Evolutionary conservation across 2,329 filamentous ascomycete genomes (phyloP).

Genomic region (Cladosporium sp.): DNA sequence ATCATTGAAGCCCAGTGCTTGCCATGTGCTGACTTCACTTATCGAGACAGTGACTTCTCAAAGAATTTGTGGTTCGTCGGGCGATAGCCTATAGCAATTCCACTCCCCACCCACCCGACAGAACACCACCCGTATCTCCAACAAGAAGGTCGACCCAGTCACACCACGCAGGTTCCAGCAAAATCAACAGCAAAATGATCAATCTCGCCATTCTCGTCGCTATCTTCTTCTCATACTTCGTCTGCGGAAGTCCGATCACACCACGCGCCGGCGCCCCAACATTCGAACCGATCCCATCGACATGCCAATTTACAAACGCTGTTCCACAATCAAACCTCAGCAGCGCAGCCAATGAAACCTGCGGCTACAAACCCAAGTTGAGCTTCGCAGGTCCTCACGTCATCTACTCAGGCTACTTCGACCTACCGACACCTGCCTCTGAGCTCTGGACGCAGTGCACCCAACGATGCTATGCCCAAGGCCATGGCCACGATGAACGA

Average conservation of each 20-base stretch:
- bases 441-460: conserved; percentile 31
- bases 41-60: too few species aligned
- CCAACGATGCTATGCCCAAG: conserved; percentile 39
- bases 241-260: neutral
- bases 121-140: too few species aligned
- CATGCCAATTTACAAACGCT: conserved; percentile 33
- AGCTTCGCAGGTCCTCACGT: conserved; percentile 25
- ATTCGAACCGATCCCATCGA: conserved; percentile 30
- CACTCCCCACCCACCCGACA: too few species aligned
- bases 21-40: too few species aligned
- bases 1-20: too few species aligned
- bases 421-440: conserved; percentile 9
- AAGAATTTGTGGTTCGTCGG: too few species aligned
- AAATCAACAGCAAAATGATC: neutral
- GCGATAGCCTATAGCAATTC: too few species aligned
- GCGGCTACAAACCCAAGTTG: conserved; percentile 26
- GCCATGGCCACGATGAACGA: conserved; percentile 34
- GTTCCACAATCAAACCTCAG: conserved; percentile 19
- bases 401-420: conserved; percentile 33
- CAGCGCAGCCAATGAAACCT: conserved; percentile 1
- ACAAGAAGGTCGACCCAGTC: too few species aligned
- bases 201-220: neutral
- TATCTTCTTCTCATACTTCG: neutral
- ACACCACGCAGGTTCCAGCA: too few species aligned
- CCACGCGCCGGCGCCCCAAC: conserved; percentile 25